phyloP scores from a whole-genome alignment of 352 stramenopile species.

The Globisporangium parvum region DNA sequence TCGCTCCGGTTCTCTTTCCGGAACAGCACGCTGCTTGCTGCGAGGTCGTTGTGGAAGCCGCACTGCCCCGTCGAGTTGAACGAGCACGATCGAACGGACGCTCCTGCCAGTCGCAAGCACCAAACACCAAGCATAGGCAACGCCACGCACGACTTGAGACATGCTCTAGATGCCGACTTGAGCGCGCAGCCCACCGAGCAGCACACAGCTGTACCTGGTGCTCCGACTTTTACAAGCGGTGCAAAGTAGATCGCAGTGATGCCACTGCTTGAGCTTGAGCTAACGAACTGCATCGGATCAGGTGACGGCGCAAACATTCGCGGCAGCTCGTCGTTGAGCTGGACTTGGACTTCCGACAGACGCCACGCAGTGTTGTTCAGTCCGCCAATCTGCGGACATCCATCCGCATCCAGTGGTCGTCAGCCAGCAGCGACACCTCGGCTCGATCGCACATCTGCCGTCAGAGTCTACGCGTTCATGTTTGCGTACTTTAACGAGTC shows the following conservation, averaged over 20 bases:
- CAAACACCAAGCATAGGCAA: too few relatives aligned
- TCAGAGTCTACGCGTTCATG: neutral
- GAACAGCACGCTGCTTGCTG: slow-evolving; percentile 16
- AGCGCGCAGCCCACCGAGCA: neutral
- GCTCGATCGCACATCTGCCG: neutral
- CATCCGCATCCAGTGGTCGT: too few relatives aligned
- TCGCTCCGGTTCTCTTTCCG: slow-evolving; percentile 15
- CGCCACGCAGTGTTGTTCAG: slow-evolving; percentile 8
- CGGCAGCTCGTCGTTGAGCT: slow-evolving; percentile 20
- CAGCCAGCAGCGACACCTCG: neutral
- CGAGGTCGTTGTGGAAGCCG: slow-evolving; percentile 28
- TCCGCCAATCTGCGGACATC: slow-evolving; percentile 16
- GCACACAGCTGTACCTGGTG: neutral
- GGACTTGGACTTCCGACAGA: slow-evolving; percentile 27
- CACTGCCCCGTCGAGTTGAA: slow-evolving; percentile 24
- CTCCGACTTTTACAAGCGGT: slow-evolving; percentile 5
- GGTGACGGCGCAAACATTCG: slow-evolving; percentile 14
- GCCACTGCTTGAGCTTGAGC: slow-evolving; percentile 6
- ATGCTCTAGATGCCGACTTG: too few relatives aligned
- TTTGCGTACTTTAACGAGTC: slow-evolving; percentile 9
- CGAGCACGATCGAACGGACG: slow-evolving; percentile 10
- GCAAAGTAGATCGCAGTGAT: slow-evolving; percentile 22
- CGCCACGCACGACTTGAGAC: too few relatives aligned
- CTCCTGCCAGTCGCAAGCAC: too few relatives aligned
- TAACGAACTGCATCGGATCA: slow-evolving; percentile 10